Evolutionary conservation across 345 rosid genomes (phyloP).

Genomic region (Orychophragmus violaceus): DNA sequence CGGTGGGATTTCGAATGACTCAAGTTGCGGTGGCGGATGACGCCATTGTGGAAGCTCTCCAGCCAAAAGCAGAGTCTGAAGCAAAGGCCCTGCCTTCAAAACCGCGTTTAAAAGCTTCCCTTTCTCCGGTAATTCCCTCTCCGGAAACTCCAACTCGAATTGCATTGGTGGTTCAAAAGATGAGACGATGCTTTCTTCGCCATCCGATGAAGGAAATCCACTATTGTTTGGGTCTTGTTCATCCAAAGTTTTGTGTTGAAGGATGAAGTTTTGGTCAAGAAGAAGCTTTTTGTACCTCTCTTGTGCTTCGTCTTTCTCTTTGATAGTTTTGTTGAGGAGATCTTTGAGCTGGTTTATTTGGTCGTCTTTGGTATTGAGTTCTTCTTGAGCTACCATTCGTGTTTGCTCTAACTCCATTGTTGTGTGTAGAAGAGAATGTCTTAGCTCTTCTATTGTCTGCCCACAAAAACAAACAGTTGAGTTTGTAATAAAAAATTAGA

Average conservation of each 20-base stretch:
- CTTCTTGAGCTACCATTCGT: slow-evolving; percentile 55
- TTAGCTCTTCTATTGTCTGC: slow-evolving; percentile 72
- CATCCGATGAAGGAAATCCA: slow-evolving; percentile 78
- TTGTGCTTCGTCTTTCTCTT: slow-evolving; percentile 68
- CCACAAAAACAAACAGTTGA: slow-evolving; percentile 1
- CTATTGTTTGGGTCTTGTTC: slow-evolving; percentile 41
- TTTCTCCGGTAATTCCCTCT: slow-evolving; percentile 49
- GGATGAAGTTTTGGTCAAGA: slow-evolving; percentile 43
- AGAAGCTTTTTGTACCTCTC: slow-evolving; percentile 56
- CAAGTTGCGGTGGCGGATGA: slow-evolving; percentile 92
- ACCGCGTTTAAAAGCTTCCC: slow-evolving; percentile 98
- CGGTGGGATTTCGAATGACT: slow-evolving; percentile 86
- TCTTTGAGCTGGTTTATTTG: slow-evolving; percentile 53
- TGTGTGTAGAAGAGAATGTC: slow-evolving; percentile 54
- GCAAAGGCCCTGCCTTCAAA: slow-evolving; percentile 84
- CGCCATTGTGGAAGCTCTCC: slow-evolving; percentile 98
- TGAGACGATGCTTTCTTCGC: slow-evolving; percentile 93
- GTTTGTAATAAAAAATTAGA: background rate
- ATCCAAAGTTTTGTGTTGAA: slow-evolving; percentile 59
- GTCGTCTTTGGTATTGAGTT: slow-evolving; percentile 65
- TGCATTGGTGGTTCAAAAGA: slow-evolving; percentile 44
- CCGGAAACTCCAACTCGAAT: slow-evolving; percentile 14
- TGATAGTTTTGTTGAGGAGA: slow-evolving; percentile 43
- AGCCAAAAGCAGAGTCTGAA: slow-evolving; percentile 86
- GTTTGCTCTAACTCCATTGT: slow-evolving; percentile 84